Evolutionary conservation across 1,139 yeast genomes (phyloP).

Genomic region (Suhomyces panamericanus): DNA sequence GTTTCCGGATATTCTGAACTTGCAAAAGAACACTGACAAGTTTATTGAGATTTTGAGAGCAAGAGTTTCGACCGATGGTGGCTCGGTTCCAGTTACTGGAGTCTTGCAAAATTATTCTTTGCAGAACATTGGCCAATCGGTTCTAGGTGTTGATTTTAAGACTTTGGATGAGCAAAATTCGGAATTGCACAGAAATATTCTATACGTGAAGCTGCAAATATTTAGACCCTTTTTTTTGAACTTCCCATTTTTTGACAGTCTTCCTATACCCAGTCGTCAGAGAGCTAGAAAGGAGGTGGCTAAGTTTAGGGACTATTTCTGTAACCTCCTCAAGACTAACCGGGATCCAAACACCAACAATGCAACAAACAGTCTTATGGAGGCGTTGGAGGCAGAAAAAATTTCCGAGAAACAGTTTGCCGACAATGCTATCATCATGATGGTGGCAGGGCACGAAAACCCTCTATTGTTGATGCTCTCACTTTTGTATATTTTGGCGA

Average conservation of each 20-base stretch:
- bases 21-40: conserved; percentile 35
- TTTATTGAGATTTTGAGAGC: conserved; percentile 19
- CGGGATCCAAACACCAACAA: conserved; percentile 15
- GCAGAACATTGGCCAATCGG: conserved; percentile 52
- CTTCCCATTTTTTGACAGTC: conserved; percentile 53
- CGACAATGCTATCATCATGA: conserved; percentile 58
- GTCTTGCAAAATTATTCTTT: conserved; percentile 48
- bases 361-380: conserved; percentile 34
- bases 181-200: conserved; percentile 40
- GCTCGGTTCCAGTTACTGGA: conserved; percentile 33
- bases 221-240: conserved; percentile 56
- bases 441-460: conserved; percentile 66
- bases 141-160: conserved; percentile 51
- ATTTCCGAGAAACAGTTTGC: conserved; percentile 49
- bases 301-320: conserved; percentile 38
- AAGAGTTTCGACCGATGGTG: conserved; percentile 9
- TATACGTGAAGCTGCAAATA: conserved; percentile 51
- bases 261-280: conserved; percentile 52
- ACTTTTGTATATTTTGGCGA: conserved; percentile 48
- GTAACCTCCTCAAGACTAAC: conserved; percentile 29
- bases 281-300: conserved; percentile 46
- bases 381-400: conserved; percentile 36
- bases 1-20: conserved; percentile 43
- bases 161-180: conserved; percentile 26
- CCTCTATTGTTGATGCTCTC: conserved; percentile 57